Base-by-base conservation (phyloP, 2,329 filamentous ascomycete genomes). In the Phyllosticta paracitricarpa region DNA sequence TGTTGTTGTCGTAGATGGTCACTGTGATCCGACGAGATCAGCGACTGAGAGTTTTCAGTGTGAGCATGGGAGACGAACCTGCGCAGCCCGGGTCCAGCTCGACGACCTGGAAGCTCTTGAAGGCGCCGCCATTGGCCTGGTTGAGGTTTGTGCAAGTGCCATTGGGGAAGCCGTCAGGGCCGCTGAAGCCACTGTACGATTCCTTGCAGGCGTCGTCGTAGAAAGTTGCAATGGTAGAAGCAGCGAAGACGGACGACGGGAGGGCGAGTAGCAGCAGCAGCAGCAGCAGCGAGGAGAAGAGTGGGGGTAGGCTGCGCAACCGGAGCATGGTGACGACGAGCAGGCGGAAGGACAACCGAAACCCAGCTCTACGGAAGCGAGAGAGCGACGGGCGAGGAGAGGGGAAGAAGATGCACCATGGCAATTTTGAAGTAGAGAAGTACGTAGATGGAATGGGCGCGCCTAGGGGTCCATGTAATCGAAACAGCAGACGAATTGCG, bases 1-100 rank as follows among this genome's bases (percentile, higher is more conserved):
- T 33, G 19, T 61, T 26, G 22, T 33, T 56, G 22, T n/a, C 54
- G 59, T 61, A 61, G 40, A 61, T 61, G 19, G 59, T 61, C 12
- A 56, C 58, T 60, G 24, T 22, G 26, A 10, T 12, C 6, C 2
- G 54, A 51, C 4, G 25, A 12, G 24, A 9, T 30, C 30, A 30
- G 9, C 19, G 26, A 35, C 4, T n/a, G 35, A 17, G 35, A 19
- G 24, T 19, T 9, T 19, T 30, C 35, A 28, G 14, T 1, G 10
- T 9, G 33, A 17, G 17, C 2, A 10, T 17, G 22, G n/a, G 9
- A 22, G 7, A 10, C 35, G 2, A 4, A 57, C 59, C 59, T 26
- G 54, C 22, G 59, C 59, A 61, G n/a, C 59, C 59, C 3, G 30
- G 22, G 26, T 61, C 54, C n/a, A 56, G 33, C 26, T 24, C 19